A percentile compares a stretch with the other conserved stretches of the same genome.
phyloP scores from a whole-genome alignment of 257 asterid species.

The Agastache rugosa region DNA sequence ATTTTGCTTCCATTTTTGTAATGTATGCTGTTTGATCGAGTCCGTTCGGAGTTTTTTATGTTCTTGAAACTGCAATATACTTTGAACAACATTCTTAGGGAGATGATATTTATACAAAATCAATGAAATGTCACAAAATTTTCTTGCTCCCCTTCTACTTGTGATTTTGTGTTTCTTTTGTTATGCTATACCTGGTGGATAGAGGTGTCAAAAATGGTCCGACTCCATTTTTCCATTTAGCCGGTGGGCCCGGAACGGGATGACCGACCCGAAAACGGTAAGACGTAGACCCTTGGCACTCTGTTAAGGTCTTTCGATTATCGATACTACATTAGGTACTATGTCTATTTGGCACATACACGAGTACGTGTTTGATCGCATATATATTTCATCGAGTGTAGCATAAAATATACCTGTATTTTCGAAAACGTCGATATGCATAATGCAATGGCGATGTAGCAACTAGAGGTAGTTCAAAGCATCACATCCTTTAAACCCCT shows the following conservation, averaged over 20 bases:
- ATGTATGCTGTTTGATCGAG: constrained; percentile 23
- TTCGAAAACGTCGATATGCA: no score
- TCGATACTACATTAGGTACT: no score
- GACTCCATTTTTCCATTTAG: background rate
- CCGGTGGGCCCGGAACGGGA: no score
- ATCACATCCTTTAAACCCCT: constrained; percentile 30
- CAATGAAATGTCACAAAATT: background rate
- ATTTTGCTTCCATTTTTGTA: constrained; percentile 38
- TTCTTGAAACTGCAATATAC: constrained; percentile 8
- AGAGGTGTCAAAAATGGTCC: no score
- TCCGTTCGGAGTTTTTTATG: constrained; percentile 15
- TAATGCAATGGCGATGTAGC: constrained; percentile 18
- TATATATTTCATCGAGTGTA: background rate
- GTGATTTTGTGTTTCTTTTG: background rate
- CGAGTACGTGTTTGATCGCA: background rate
- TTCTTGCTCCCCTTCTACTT: constrained; percentile 32
- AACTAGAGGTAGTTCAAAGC: constrained; percentile 41
- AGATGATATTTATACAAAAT: constrained; percentile 25
- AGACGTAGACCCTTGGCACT: no score
- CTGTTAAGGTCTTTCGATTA: no score
- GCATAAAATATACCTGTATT: no score
- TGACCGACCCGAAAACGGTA: no score
- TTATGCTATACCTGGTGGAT: no score
- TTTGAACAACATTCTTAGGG: constrained; percentile 17
- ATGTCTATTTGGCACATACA: background rate